Base-by-base conservation (phyloP, 2,329 filamentous ascomycete genomes). In the Ascochyta koolunga region DNA sequence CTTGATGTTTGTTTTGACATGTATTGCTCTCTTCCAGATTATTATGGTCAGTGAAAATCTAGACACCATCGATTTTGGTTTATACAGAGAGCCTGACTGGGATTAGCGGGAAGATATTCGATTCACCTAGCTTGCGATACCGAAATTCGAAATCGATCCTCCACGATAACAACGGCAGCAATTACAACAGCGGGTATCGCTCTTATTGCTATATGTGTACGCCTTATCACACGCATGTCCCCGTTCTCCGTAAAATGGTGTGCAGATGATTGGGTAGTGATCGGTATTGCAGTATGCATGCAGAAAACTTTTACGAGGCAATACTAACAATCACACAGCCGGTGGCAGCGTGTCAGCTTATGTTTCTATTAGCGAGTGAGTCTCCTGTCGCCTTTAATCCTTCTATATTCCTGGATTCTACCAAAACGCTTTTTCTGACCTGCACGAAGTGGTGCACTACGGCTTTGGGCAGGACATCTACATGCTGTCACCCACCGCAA, bases 401-500 rank as follows among this genome's bases (percentile, higher is more conserved):
- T 27, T 25, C 5, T 7, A 27, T 7, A 9, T 27, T 9, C 25
- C 25, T 27, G 10, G 10, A 8, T 27, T 27, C 13, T 13, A 40
- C 22, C 7, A 16, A 29, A 19, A 9, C 16, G 16, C 38, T 27
- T 22, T 41, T 41, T 9, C 38, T 41, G 15, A 41, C 25, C 16
- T 41, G 13, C 13, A 41, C 15, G 21, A 27, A 41, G 38, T 41
- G 38, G 38, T 41, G 13, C 15, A 29, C 16, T 41, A 41, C 25
- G 38, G 38, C 38, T 41, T 41, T 41, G 38, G 38, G 10, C 38
- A 41, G 22, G 38, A 41, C 13, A 41, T 41, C 38, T 41, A 41
- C 9, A 41, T 41, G 38, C 22, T 41, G 10, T 41, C 38, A n/a
- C 38, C 38, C 29, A 11, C 22, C 18, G 24, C 38, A 29, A 22